A percentile compares a stretch with the other conserved stretches of the same genome.
Conservation (phyloP, 768 basidiomycete species). For the Amyloporia xantha region DNA sequence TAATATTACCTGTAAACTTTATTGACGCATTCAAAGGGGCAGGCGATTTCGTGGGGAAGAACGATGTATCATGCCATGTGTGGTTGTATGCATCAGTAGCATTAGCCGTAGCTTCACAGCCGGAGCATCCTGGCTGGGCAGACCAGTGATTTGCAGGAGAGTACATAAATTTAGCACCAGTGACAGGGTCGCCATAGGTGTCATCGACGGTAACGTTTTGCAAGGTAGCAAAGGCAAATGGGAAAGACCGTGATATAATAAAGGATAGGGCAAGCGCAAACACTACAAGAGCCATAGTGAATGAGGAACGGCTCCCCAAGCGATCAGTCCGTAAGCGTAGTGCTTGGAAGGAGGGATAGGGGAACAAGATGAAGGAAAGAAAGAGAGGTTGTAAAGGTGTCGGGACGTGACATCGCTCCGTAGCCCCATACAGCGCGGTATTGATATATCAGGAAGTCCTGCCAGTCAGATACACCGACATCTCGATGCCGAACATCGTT, state of each 20-base stretch:
- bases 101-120: conserved; percentile 6
- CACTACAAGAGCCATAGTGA: background rate
- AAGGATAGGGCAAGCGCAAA: background rate
- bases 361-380: background rate
- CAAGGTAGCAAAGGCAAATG: background rate
- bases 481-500: no score
- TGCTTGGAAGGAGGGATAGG: background rate
- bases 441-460: background rate
- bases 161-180: background rate
- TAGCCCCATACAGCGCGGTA: background rate
- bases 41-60: conserved; percentile 10
- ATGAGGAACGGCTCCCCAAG: background rate
- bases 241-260: no score
- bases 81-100: background rate
- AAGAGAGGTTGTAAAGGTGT: background rate
- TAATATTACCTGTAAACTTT: no score
- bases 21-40: conserved; percentile 23
- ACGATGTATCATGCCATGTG: conserved; percentile 13
- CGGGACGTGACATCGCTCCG: background rate
- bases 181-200: conserved; percentile 1
- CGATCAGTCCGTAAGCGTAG: background rate
- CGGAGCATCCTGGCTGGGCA: conserved; percentile 4
- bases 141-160: conserved; percentile 7
- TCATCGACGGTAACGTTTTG: conserved; percentile 3
- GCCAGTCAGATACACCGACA: background rate